phyloP scores from a whole-genome alignment of 1,284 basidiomycete species.

The Chalciporus piperatoides region DNA sequence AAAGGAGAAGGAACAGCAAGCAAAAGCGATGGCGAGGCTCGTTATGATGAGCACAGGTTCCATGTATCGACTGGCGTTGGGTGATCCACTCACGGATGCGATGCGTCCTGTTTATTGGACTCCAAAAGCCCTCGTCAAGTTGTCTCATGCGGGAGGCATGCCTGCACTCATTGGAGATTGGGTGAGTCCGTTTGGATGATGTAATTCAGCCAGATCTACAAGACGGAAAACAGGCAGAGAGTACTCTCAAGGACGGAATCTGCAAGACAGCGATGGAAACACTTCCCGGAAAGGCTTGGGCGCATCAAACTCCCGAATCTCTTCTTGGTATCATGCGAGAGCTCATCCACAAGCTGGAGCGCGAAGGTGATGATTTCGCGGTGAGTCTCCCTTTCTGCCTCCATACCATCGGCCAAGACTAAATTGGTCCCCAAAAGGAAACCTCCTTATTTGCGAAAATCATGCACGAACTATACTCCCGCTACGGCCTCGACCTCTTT shows the following conservation, averaged over 20 bases:
- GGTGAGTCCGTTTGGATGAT: constrained; percentile 13
- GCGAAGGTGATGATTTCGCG: constrained; percentile 15
- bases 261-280: constrained; percentile 20
- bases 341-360: constrained; percentile 20
- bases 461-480: constrained; percentile 27
- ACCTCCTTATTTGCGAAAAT: constrained; percentile 22
- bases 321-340: constrained; percentile 21
- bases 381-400: constrained; percentile 12
- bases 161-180: constrained; percentile 29
- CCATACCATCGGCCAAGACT: background rate
- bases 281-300: constrained; percentile 27
- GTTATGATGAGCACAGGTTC: no score
- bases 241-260: constrained; percentile 13
- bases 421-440: constrained; percentile 6
- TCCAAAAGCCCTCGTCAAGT: constrained; percentile 16
- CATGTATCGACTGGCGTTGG: constrained; percentile 15
- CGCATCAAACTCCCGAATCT: constrained; percentile 27
- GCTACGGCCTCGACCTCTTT: constrained; percentile 28
- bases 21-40: no score
- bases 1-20: no score
- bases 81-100: constrained; percentile 29
- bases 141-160: constrained; percentile 27
- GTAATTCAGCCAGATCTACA: background rate
- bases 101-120: constrained; percentile 29
- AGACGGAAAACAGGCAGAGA: background rate